phyloP scores from a whole-genome alignment of 306 rosid species.

The Quercus cerris region DNA sequence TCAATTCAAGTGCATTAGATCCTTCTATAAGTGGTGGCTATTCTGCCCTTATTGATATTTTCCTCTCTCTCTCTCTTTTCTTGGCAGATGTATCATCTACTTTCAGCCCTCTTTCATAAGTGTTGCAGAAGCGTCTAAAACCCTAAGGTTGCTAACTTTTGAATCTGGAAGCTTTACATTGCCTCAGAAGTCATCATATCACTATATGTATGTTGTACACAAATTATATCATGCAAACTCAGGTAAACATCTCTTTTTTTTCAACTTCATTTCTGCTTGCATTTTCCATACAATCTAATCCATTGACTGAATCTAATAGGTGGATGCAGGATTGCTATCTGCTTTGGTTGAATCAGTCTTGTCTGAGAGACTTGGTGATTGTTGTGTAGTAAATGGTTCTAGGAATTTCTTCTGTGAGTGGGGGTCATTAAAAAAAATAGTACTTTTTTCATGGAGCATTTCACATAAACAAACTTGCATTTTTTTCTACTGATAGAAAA shows the following conservation, averaged over 20 bases:
- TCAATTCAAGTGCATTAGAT: background rate
- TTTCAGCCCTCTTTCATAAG: conserved; percentile 74
- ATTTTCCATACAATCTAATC: conserved; percentile 38
- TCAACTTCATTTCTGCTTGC: conserved; percentile 16
- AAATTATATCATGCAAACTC: conserved; percentile 76
- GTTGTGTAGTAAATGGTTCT: conserved; percentile 10
- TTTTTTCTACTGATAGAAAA: conserved; percentile 25
- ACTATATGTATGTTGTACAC: conserved; percentile 56
- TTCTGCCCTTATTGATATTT: background rate
- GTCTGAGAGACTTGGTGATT: conserved; percentile 51
- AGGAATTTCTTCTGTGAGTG: conserved; percentile 49
- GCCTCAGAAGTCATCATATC: conserved; percentile 68
- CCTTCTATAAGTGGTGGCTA: background rate
- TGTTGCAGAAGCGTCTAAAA: conserved; percentile 72
- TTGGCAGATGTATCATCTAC: conserved; percentile 54
- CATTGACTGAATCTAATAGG: conserved; percentile 48
- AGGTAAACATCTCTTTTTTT: conserved; percentile 42
- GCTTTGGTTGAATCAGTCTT: conserved; percentile 58
- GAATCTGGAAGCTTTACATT: conserved; percentile 59
- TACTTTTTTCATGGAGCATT: conserved; percentile 40
- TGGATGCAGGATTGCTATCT: conserved; percentile 60
- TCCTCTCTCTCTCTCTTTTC: background rate
- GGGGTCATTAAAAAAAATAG: conserved; percentile 63
- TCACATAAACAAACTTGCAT: conserved; percentile 22
- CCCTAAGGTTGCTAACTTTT: conserved; percentile 44